Evolutionary conservation across 2,329 filamentous ascomycete genomes (phyloP).

Genomic region (Rhynchosporium agropyri): DNA sequence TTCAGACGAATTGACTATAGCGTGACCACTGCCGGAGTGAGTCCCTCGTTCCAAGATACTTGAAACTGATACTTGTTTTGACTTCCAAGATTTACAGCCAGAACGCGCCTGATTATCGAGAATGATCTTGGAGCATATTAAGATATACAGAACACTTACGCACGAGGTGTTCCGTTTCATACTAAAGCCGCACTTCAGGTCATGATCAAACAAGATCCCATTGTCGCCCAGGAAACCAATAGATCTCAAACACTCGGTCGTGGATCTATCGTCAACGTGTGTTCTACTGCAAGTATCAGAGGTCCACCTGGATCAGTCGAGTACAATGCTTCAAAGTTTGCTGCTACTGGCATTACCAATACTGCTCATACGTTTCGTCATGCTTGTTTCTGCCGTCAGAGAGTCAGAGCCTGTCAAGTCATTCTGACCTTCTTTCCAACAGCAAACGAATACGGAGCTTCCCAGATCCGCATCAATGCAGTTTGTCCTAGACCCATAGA

Average conservation of each 20-base stretch:
- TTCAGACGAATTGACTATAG: conserved; percentile 57
- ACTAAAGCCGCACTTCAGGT: conserved; percentile 39
- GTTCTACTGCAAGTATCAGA: conserved; percentile 30
- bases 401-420: not conserved
- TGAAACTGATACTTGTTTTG: not conserved
- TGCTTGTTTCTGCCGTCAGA: no score
- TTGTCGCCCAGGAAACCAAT: conserved; percentile 18
- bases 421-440: not conserved
- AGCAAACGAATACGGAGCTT: conserved; percentile 13
- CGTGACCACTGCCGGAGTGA: conserved; percentile 52
- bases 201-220: conserved; percentile 24
- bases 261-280: conserved; percentile 39
- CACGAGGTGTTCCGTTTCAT: conserved; percentile 42
- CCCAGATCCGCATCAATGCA: conserved; percentile 23
- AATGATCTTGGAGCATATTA: conserved; percentile 34
- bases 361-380: conserved; percentile 18
- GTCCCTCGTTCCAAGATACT: not conserved
- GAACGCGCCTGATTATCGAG: conserved; percentile 29
- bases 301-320: conserved; percentile 22
- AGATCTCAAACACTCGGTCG: conserved; percentile 24
- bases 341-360: conserved; percentile 37
- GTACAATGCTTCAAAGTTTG: conserved; percentile 40
- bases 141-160: conserved; percentile 42
- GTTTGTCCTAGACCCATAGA: conserved; percentile 25
- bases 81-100: not conserved